These are phyloP conservation scores for Spinellus fusiger DNA, from an alignment of 192 early-diverging fungal genomes.

Conservation along the genomic window DNA sequence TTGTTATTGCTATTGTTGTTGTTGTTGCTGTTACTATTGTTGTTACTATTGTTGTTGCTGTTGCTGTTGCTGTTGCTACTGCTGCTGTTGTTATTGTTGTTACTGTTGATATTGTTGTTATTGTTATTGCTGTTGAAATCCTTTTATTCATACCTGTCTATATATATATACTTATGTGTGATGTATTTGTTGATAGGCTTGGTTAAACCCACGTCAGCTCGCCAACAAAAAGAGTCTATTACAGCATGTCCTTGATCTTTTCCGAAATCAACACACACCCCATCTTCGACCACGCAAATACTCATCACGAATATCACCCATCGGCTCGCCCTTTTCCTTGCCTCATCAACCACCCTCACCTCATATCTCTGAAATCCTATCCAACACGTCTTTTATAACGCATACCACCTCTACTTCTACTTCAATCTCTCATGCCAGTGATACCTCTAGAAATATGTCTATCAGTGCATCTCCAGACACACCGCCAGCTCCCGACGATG, in stretches of 20 bases:
- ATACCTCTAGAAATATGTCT: too few species aligned
- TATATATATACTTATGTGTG: not conserved
- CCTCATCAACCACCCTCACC: not conserved
- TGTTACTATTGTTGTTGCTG: not conserved
- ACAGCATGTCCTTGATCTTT: slow-evolving; percentile 8
- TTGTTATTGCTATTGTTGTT: not conserved
- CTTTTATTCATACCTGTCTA: not conserved
- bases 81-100: not conserved
- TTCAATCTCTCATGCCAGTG: too few species aligned
- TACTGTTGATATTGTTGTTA: not conserved
- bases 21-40: not conserved
- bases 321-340: not conserved
- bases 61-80: not conserved
- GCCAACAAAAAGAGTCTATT: slow-evolving; percentile 17
- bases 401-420: too few species aligned
- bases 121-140: not conserved
- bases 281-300: slow-evolving; percentile 14
- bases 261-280: slow-evolving; percentile 12
- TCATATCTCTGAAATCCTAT: too few species aligned
- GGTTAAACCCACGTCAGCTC: slow-evolving; percentile 12
- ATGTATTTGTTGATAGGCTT: slow-evolving; percentile 4
- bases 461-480: not conserved
- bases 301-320: slow-evolving; percentile 11
- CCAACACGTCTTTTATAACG: too few species aligned
- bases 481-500: not conserved